Evolutionary conservation across 495 filamentous ascomycete species (phyloP).

Genomic region (Neurospora intermedia): DNA sequence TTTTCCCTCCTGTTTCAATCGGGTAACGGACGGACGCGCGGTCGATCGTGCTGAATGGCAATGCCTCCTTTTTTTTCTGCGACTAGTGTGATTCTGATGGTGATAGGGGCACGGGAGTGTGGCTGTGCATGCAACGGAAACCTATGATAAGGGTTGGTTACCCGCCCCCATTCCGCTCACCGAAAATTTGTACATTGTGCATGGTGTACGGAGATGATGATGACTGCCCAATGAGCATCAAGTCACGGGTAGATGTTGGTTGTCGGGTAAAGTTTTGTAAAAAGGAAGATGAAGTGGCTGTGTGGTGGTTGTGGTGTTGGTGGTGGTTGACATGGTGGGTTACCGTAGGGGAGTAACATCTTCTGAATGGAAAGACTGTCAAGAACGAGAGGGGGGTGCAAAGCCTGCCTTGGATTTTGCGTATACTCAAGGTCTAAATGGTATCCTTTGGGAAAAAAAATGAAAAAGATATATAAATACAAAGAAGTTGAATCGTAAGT

Average conservation of each 20-base stretch:
- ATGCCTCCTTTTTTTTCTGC: neutral
- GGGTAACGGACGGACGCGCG: neutral
- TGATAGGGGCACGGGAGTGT: neutral
- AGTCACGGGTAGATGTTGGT: neutral
- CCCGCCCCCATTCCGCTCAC: neutral
- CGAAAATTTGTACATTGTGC: neutral
- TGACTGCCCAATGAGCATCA: neutral
- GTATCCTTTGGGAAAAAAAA: neutral
- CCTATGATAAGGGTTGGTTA: neutral
- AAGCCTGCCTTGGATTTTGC: neutral
- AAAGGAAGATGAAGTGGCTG: neutral
- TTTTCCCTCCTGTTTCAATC: neutral
- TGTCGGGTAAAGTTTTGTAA: neutral
- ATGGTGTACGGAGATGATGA: too few species aligned
- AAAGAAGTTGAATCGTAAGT: neutral
- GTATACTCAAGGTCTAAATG: too few species aligned
- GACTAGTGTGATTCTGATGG: neutral
- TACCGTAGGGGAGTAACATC: neutral
- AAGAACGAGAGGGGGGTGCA: neutral
- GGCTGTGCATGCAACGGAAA: neutral
- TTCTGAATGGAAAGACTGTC: neutral
- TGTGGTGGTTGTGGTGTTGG: neutral
- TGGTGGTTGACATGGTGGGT: neutral
- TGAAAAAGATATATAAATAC: neutral
- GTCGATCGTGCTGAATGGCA: neutral